Percentiles rank a stretch among this genome's conserved stretches.
phyloP scores from a whole-genome alignment of 805 yeast species.

The Wickerhamiella brachini region DNA sequence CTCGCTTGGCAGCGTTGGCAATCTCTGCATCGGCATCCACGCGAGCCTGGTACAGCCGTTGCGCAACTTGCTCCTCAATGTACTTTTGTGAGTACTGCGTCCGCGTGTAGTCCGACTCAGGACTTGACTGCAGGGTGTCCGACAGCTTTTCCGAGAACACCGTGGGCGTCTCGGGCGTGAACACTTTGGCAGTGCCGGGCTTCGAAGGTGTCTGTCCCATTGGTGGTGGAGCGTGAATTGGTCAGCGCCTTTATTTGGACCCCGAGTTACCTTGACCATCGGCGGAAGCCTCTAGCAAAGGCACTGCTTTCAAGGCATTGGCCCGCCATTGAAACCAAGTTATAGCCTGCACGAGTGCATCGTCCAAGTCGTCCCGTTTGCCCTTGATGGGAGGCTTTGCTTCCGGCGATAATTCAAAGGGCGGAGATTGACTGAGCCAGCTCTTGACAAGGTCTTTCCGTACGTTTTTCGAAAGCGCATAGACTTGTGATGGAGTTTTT shows the following conservation, averaged over 20 bases:
- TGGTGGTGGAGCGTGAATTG: background rate
- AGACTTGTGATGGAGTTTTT: conserved; percentile 6
- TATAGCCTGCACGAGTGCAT: conserved; percentile 48
- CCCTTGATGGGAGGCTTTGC: conserved; percentile 5
- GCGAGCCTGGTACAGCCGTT: conserved; percentile 22
- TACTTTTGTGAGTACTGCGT: conserved; percentile 21
- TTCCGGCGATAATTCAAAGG: conserved; percentile 4
- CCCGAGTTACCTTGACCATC: too few species aligned
- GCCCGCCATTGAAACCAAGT: conserved; percentile 34
- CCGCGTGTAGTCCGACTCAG: conserved; percentile 27
- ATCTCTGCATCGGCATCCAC: conserved; percentile 20
- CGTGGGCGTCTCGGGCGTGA: conserved; percentile 23
- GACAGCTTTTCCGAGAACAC: conserved; percentile 22
- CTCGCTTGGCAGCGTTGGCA: conserved; percentile 10
- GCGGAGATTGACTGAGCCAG: conserved; percentile 12
- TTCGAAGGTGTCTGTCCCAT: conserved; percentile 22
- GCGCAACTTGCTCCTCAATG: conserved; percentile 25
- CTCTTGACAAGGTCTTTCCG: conserved; percentile 12
- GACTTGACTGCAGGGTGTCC: conserved; percentile 21
- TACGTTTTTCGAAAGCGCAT: conserved; percentile 15
- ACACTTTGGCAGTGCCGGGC: conserved; percentile 18
- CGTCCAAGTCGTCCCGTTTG: conserved; percentile 56
- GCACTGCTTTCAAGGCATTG: background rate
- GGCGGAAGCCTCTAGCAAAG: background rate
- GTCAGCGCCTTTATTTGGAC: too few species aligned